Conservation (phyloP, 768 basidiomycete genomes). For the Trametes coccinea region DNA sequence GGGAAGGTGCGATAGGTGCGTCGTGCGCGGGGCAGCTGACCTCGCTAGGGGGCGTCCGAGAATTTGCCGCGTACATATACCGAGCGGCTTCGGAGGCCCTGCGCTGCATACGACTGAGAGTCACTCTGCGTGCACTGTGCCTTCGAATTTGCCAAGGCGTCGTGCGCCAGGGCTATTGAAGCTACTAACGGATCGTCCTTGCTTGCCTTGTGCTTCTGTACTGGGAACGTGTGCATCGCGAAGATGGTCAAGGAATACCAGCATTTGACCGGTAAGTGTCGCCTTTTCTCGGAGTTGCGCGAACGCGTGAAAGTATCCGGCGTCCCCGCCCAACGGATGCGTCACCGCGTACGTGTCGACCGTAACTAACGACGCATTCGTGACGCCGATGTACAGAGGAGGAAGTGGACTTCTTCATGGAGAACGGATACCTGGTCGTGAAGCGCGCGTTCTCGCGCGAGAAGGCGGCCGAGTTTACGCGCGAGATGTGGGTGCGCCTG, state of each 20-base stretch:
- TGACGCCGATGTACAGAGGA: constrained; percentile 35
- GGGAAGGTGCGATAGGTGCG: background rate
- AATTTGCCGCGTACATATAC: constrained; percentile 17
- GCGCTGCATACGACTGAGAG: background rate
- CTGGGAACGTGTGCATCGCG: background rate
- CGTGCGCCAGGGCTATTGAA: too few relatives aligned
- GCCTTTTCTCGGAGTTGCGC: background rate
- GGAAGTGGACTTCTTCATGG: constrained; percentile 55
- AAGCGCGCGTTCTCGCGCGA: constrained; percentile 53
- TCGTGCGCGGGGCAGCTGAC: constrained; percentile 11
- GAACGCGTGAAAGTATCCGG: too few relatives aligned
- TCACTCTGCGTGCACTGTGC: too few relatives aligned
- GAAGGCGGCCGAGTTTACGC: constrained; percentile 50
- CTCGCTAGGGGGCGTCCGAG: background rate
- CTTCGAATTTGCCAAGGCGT: too few relatives aligned
- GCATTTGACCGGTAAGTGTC: constrained; percentile 39
- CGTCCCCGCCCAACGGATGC: too few relatives aligned
- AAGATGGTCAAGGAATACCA: constrained; percentile 36
- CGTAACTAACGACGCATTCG: background rate
- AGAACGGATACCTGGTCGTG: constrained; percentile 55
- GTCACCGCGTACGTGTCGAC: too few relatives aligned
- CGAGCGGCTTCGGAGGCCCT: constrained; percentile 5
- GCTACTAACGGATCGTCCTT: background rate
- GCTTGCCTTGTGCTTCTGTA: background rate
- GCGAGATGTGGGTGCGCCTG: constrained; percentile 53